Percentiles rank a stretch among this genome's conserved stretches.
Conservation (phyloP, 345 rosid genomes). For the Kandelia obovata region DNA sequence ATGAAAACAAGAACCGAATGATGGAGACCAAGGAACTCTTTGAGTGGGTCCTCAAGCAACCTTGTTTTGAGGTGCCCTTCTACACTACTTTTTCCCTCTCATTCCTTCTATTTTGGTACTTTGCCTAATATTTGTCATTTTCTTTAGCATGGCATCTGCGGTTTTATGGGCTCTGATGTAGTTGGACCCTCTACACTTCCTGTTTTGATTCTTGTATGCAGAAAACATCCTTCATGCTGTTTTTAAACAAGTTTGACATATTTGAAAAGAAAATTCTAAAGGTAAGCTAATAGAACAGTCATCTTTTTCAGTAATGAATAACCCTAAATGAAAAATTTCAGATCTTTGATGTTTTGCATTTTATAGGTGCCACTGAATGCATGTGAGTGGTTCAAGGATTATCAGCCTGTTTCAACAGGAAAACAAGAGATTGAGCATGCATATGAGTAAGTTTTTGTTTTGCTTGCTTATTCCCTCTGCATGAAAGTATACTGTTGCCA, state of each 20-base stretch:
- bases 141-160: too few relatives aligned
- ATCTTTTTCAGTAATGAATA: background rate
- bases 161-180: too few relatives aligned
- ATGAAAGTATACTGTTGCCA: background rate
- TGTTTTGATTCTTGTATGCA: conserved; percentile 32
- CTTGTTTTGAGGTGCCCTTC: conserved; percentile 82
- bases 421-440: conserved; percentile 96
- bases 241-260: conserved; percentile 91
- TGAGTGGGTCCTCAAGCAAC: conserved; percentile 97
- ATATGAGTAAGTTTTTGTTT: conserved; percentile 64
- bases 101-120: too few relatives aligned
- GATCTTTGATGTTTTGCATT: conserved; percentile 11
- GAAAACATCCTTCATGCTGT: conserved; percentile 99
- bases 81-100: background rate
- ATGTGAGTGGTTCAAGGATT: conserved; percentile 96
- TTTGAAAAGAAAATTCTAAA: conserved; percentile 90
- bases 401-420: conserved; percentile 79
- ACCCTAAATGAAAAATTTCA: background rate
- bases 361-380: conserved; percentile 75
- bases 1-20: conserved; percentile 87
- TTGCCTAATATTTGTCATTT: too few relatives aligned
- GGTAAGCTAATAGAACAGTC: conserved; percentile 33
- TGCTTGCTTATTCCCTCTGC: background rate
- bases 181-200: background rate
- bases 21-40: conserved; percentile 90